Evolutionary conservation across 106 monocot genomes (phyloP).

Genomic region (Gastrodia elata): DNA sequence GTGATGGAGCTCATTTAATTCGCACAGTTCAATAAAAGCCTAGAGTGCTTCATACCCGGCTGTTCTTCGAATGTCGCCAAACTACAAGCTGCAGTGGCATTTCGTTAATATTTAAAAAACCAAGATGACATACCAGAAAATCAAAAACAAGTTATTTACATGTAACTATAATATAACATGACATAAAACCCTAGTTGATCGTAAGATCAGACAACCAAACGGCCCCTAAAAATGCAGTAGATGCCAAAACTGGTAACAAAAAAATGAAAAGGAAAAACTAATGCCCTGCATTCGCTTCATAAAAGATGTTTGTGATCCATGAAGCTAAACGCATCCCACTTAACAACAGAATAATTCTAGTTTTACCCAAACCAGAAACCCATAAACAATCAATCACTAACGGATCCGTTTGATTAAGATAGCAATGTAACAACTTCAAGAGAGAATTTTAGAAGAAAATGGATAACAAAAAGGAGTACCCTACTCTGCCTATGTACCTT

Average conservation of each 20-base stretch:
- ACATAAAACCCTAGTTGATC: no score
- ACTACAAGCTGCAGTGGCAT: no score
- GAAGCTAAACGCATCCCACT: not conserved
- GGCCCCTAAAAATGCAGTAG: not conserved
- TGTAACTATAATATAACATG: no score
- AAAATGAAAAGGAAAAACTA: not conserved
- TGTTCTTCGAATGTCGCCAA: no score
- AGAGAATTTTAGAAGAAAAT: not conserved
- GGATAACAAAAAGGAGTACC: not conserved
- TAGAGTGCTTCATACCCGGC: no score
- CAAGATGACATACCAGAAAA: no score
- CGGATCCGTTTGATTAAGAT: not conserved
- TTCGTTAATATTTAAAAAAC: no score
- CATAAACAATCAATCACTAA: not conserved
- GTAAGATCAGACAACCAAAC: no score
- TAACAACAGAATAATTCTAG: not conserved
- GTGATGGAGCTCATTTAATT: no score
- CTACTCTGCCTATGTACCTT: not conserved
- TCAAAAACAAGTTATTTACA: no score
- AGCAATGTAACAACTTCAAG: not conserved
- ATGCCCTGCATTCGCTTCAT: not conserved
- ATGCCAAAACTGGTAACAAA: not conserved
- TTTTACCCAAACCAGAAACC: not conserved
- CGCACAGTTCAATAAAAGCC: no score
- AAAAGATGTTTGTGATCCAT: not conserved